phyloP scores from a whole-genome alignment of 192 early-diverging fungal species.

The Coemansia pectinata region DNA sequence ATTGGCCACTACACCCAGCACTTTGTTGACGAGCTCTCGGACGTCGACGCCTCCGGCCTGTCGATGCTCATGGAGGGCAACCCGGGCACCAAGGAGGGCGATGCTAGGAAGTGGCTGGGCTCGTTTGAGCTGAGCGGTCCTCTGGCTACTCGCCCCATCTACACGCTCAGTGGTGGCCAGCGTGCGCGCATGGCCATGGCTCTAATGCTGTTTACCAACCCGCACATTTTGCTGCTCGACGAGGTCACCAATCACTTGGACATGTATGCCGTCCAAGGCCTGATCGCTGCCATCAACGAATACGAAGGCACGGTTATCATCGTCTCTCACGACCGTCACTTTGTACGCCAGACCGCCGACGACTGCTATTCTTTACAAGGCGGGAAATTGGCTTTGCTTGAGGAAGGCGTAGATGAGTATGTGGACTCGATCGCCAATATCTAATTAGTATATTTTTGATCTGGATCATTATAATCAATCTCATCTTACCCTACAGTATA shows the following conservation, averaged over 20 bases:
- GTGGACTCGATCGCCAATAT: conserved; percentile 29
- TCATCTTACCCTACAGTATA: conserved; percentile 13
- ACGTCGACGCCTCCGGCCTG: conserved; percentile 57
- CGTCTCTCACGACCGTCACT: conserved; percentile 88
- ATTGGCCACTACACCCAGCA: conserved; percentile 88
- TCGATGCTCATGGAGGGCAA: conserved; percentile 50
- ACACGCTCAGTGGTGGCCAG: conserved; percentile 80
- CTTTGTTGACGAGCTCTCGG: conserved; percentile 68
- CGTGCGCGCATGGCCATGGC: conserved; percentile 76
- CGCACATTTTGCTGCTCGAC: conserved; percentile 74
- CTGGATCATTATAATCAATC: conserved; percentile 1
- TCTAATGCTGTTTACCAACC: conserved; percentile 61
- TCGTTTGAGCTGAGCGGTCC: conserved; percentile 73
- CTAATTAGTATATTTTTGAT: not conserved
- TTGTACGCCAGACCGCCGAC: conserved; percentile 68
- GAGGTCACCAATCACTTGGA: conserved; percentile 91
- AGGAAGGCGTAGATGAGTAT: conserved; percentile 70
- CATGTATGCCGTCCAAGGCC: conserved; percentile 77
- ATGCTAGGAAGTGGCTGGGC: conserved; percentile 71
- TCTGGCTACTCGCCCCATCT: conserved; percentile 61
- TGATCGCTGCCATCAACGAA: conserved; percentile 69
- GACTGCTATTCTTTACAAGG: conserved; percentile 57
- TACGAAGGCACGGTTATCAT: conserved; percentile 75
- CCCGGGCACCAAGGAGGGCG: conserved; percentile 59
- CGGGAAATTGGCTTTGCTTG: conserved; percentile 57